Conservation (phyloP, 176 grass and related monocot genomes). For the Microstegium vimineum region DNA sequence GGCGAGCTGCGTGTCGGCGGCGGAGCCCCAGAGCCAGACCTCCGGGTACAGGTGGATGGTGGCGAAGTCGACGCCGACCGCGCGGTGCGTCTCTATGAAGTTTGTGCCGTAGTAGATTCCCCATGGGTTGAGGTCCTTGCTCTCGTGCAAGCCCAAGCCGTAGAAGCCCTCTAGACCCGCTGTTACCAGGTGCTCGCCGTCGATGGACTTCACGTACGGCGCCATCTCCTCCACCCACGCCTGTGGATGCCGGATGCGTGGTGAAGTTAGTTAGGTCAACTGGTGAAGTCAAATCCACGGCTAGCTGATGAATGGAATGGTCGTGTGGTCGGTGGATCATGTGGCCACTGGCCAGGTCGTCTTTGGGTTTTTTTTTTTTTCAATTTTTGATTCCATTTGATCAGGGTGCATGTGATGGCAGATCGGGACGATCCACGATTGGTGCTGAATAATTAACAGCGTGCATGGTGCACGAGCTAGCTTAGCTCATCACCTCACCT, state of each 20-base stretch:
- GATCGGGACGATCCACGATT: neutral
- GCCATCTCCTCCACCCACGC: slow-evolving; percentile 90
- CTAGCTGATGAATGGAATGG: neutral
- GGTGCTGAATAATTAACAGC: neutral
- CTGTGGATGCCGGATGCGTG: too few relatives aligned
- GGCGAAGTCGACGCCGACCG: slow-evolving; percentile 63
- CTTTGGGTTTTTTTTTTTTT: too few relatives aligned
- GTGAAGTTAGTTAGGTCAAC: too few relatives aligned
- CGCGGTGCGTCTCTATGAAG: slow-evolving; percentile 46
- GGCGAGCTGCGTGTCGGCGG: neutral
- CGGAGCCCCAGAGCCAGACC: slow-evolving; percentile 56
- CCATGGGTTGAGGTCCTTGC: slow-evolving; percentile 54
- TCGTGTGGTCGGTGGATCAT: neutral
- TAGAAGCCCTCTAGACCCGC: slow-evolving; percentile 86
- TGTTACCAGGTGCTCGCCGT: slow-evolving; percentile 59
- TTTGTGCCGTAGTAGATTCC: slow-evolving; percentile 69
- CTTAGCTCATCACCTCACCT: neutral
- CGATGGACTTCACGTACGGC: slow-evolving; percentile 53
- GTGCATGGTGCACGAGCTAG: neutral
- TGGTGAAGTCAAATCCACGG: too few relatives aligned
- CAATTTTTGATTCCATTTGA: neutral
- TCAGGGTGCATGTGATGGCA: neutral
- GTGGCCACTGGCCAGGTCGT: too few relatives aligned
- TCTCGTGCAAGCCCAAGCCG: slow-evolving; percentile 52
- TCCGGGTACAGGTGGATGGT: slow-evolving; percentile 94